Evolutionary conservation across 2,329 filamentous ascomycete species (phyloP), one percentile per base, ranked within the genome.

Genomic region (Phaeosphaeriaceae sp.): DNA sequence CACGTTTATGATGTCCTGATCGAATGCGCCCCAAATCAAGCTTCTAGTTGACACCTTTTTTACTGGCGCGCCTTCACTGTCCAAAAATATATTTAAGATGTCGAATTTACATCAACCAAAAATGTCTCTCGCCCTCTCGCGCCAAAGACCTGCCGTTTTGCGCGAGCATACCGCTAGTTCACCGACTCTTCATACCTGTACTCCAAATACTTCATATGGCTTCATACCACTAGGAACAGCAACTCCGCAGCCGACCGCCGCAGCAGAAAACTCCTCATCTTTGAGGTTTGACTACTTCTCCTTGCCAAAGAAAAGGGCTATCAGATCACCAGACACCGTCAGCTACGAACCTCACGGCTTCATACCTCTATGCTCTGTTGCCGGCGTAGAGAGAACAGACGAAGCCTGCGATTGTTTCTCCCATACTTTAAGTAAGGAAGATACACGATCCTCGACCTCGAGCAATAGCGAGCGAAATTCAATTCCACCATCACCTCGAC

Each of bases 211-310:
- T 15, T 24, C 36, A 13, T 40, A 51, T 51, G 49, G 49, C 40
- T 51, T 51, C 40, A 44, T 51, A 24, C 49, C 49, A 2, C 49
- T 51, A 15, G 21, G 36, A n/a, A 44, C 49, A 27, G 3, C 49
- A 10, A 45, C 17, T 20, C 36, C 36, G 1, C 13, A 31, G 24
- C 22, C 49, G 11, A 31, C 20, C 17, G 2, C 10, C 21, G 22
- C 17, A 10, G 49, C n/a, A 2, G 27, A 25, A 2, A 24, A 3
- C 2, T 15, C 48, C 5, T 13, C 17, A 17, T 2, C 17, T 15
- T 11, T 4, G 3, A 21, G 1, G 15, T 22, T 25, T 6, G 40
- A 51, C 40, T 51, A 44, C 49, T 51, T 51, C 49, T 51, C 49
- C 3, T 13, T 51, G 5, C 19, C 48, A 7, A 31, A 21, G 15